These are phyloP conservation scores for Trichoderma koningiopsis DNA, from an alignment of 2,329 filamentous ascomycete genomes.

Conservation along the genomic window DNA sequence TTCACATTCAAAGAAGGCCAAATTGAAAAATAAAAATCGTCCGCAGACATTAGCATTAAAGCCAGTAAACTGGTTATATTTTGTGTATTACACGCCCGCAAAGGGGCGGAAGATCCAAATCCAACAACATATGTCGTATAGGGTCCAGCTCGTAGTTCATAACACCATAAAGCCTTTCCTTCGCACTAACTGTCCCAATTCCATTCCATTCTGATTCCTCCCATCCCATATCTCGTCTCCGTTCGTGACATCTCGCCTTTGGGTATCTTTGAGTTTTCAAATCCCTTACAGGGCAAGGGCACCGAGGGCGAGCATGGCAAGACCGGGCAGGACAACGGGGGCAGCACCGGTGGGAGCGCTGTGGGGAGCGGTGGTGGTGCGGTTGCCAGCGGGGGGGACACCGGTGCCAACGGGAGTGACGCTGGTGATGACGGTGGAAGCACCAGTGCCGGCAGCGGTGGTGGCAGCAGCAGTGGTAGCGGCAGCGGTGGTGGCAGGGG, in stretches of 20 bases:
- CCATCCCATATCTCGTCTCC: not conserved
- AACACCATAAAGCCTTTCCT: conserved; percentile 9
- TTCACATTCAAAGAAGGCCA: not conserved
- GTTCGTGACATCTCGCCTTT: not conserved
- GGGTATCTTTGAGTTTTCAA: not conserved
- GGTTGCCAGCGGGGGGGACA: conserved; percentile 27
- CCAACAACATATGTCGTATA: conserved; percentile 22
- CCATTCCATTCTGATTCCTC: not conserved
- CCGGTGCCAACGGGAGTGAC: conserved; percentile 26
- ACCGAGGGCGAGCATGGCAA: conserved; percentile 39
- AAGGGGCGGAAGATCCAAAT: conserved; percentile 22
- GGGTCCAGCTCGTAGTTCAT: conserved; percentile 23
- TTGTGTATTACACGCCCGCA: conserved; percentile 28
- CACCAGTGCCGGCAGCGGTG: conserved; percentile 24
- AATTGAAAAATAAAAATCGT: not conserved
- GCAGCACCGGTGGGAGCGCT: conserved; percentile 35
- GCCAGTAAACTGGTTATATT: conserved; percentile 31
- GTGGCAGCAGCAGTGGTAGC: conserved; percentile 9
- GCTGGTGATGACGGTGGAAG: conserved; percentile 25
- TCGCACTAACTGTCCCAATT: not conserved
- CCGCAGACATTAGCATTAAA: conserved; percentile 30
- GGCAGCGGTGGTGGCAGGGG: not conserved
- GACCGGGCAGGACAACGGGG: conserved; percentile 36
- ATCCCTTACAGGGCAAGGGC: conserved; percentile 42
- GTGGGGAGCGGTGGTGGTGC: conserved; percentile 27